Conservation (phyloP, 2,329 filamentous ascomycete species). For the Colletotrichum sp. region DNA sequence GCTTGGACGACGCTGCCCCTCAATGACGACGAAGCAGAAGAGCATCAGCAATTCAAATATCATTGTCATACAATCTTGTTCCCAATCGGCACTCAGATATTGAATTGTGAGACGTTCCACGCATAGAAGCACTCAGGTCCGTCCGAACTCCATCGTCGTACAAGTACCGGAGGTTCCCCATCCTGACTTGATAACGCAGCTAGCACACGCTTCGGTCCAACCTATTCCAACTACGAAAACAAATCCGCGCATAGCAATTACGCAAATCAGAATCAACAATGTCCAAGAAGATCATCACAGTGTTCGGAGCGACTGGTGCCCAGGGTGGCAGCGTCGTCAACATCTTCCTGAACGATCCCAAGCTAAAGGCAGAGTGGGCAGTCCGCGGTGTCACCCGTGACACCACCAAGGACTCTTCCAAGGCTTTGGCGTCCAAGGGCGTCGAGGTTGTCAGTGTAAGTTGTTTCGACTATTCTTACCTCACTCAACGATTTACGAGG, state of each 20-base stretch:
- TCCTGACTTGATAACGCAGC: neutral
- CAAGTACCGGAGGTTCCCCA: neutral
- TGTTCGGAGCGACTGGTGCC: conserved; percentile 65
- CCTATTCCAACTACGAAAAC: neutral
- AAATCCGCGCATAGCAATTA: neutral
- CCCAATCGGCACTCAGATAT: neutral
- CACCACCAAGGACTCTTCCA: conserved; percentile 43
- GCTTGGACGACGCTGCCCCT: neutral
- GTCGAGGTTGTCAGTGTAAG: conserved; percentile 53
- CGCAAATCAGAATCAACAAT: neutral
- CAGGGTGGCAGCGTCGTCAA: conserved; percentile 63
- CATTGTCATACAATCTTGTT: neutral
- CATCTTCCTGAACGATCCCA: conserved; percentile 40
- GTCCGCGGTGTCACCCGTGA: conserved; percentile 63
- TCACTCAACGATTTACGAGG: neutral
- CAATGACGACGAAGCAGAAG: neutral
- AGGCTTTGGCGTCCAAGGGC: conserved; percentile 47
- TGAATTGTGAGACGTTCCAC: neutral
- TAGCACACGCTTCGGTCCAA: neutral
- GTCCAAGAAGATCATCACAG: conserved; percentile 50
- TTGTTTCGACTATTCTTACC: neutral
- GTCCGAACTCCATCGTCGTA: neutral
- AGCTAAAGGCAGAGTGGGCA: conserved; percentile 50
- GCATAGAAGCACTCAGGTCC: neutral
- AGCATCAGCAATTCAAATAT: neutral